Evolutionary conservation across 768 basidiomycete genomes (phyloP), one percentile per base, ranked within the genome.

Genomic region (Amanita inopinata): DNA sequence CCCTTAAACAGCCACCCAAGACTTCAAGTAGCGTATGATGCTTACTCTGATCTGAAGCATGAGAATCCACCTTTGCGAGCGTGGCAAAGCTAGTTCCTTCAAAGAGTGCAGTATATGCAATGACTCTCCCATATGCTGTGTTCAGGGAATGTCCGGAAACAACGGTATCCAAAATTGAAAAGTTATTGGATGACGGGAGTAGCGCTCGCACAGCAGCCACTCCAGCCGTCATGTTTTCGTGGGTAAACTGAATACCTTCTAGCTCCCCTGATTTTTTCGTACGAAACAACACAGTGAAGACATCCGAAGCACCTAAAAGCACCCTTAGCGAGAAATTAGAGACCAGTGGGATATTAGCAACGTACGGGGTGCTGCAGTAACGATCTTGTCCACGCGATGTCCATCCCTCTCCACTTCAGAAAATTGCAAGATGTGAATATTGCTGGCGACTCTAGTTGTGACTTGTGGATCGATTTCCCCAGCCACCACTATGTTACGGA

Each of bases 211-310:
- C 65, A 2, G 83, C 84, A 0, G 88, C 78, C n/a, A 92, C 82
- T 24, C 88, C 92, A 3, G 92, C 87, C 2, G 89, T 93, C 45
- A 94, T 56, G 49, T 90, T 91, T 57, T 84, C 73, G 56, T 91
- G 87, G 0, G 87, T 87, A 23, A 92, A 62, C 46, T 79, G 78
- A 5, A 72, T 73, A 17, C 73, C 81, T 43, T 72, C 73, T 5
- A 82, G 56, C 28, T 69, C 64, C 24, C 81, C 74, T 14, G 67
- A 61, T 14, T 69, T 52, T 1, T 68, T 65, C 50, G 69, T 63
- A 50, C 71, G 81, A 68, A 80, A 85, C 1, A 79, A 71, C 4
- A 85, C 69, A 2, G 80, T 80, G 53, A 80, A 82, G 3, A 83
- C 65, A 48, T 86, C 79, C 38, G 58, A 62, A 2, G 79, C 66